These are phyloP conservation scores for Amanita muscaria DNA, from an alignment of 768 basidiomycete genomes.

Conservation along the genomic window DNA sequence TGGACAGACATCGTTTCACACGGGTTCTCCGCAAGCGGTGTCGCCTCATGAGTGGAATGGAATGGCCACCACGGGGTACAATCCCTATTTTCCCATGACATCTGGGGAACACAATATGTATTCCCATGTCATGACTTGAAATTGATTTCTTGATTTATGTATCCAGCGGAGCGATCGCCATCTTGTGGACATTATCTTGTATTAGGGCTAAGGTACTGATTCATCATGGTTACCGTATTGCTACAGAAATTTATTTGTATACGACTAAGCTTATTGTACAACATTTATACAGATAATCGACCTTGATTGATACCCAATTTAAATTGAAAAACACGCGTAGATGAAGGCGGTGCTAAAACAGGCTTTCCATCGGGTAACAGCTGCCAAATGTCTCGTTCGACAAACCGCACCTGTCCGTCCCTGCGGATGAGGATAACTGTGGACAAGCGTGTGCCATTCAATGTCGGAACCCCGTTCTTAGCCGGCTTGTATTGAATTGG, in stretches of 20 bases:
- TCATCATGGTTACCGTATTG: conserved; percentile 3
- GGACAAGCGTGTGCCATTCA: conserved; percentile 66
- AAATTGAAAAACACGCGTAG: conserved; percentile 47
- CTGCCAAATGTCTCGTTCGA: conserved; percentile 66
- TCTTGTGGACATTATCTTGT: conserved; percentile 8
- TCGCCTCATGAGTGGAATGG: conserved; percentile 57
- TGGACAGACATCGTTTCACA: conserved; percentile 38
- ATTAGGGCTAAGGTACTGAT: not conserved
- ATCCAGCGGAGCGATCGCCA: not conserved
- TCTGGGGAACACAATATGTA: conserved; percentile 47
- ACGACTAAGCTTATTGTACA: conserved; percentile 16
- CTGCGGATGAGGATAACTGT: conserved; percentile 61
- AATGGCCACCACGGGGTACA: conserved; percentile 47
- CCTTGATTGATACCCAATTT: conserved; percentile 20
- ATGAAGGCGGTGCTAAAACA: conserved; percentile 28
- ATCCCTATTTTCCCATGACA: conserved; percentile 59
- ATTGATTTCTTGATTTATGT: conserved; percentile 8
- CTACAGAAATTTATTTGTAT: conserved; percentile 9
- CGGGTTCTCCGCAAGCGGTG: conserved; percentile 36
- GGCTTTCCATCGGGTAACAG: conserved; percentile 31
- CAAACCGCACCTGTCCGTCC: conserved; percentile 51
- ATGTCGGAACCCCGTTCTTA: conserved; percentile 13
- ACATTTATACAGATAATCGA: conserved; percentile 11
- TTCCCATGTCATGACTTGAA: conserved; percentile 48
- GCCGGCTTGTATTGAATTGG: conserved; percentile 36